These are phyloP conservation scores for Mycosarcoma maydis DNA, from an alignment of 1,284 basidiomycete species.

Conservation along the genomic window DNA sequence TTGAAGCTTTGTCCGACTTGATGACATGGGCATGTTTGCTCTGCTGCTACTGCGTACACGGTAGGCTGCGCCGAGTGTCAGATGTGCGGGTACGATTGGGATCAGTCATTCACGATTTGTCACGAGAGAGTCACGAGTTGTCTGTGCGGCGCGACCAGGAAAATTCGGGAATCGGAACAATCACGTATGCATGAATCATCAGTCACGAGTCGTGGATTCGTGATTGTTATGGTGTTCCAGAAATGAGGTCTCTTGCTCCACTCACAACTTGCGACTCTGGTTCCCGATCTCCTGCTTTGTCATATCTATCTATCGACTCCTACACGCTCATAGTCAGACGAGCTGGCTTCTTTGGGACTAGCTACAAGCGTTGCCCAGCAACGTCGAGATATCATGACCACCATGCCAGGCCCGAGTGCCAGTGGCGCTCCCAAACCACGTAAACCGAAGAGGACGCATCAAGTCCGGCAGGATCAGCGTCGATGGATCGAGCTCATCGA, in stretches of 20 bases:
- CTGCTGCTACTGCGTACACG: too few relatives aligned
- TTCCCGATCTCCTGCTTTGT: not conserved
- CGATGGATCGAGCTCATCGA: conserved; percentile 43
- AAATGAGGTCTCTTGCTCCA: not conserved
- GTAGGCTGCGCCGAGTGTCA: too few relatives aligned
- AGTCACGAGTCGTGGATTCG: too few relatives aligned
- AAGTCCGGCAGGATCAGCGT: conserved; percentile 7
- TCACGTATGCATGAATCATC: too few relatives aligned
- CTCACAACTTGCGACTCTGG: not conserved
- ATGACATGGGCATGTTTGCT: too few relatives aligned
- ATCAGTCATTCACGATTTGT: too few relatives aligned
- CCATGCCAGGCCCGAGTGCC: conserved; percentile 9
- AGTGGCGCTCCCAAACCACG: not conserved
- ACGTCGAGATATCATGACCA: not conserved
- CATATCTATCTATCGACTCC: not conserved
- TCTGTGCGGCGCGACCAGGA: conserved; percentile 3
- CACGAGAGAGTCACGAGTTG: too few relatives aligned
- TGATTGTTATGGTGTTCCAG: not conserved
- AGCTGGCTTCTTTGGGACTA: not conserved
- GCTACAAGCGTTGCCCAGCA: not conserved
- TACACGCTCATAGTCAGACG: not conserved
- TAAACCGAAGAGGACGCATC: not conserved
- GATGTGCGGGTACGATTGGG: too few relatives aligned
- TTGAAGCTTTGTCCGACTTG: too few relatives aligned
- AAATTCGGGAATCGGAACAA: conserved; percentile 9